Evolutionary conservation across 371 early-diverging fungal species (phyloP).

Genomic region (Rhizopus microsporus): DNA sequence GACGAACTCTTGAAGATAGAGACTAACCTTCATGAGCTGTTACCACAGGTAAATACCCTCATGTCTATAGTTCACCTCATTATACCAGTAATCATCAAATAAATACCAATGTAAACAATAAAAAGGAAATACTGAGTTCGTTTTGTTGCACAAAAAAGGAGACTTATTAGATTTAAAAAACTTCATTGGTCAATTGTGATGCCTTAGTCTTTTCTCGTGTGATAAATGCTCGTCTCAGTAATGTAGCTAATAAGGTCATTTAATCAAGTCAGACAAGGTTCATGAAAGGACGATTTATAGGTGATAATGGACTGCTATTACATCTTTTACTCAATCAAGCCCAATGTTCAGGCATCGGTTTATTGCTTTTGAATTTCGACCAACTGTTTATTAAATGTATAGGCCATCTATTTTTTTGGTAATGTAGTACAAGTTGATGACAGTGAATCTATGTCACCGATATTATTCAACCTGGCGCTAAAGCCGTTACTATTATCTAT

Average conservation of each 20-base stretch:
- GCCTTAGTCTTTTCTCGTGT: too few relatives aligned
- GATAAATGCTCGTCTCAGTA: too few relatives aligned
- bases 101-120: too few relatives aligned
- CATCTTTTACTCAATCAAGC: slow-evolving; percentile 4
- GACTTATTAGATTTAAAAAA: too few relatives aligned
- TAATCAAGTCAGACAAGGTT: slow-evolving; percentile 12
- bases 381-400: slow-evolving; percentile 2
- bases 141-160: too few relatives aligned
- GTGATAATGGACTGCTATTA: slow-evolving; percentile 6
- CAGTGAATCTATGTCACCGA: slow-evolving; percentile 9
- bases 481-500: slow-evolving; percentile 18
- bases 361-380: slow-evolving; percentile 1
- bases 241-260: background rate
- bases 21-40: too few relatives aligned
- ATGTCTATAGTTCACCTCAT: too few relatives aligned
- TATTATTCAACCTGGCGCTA: slow-evolving; percentile 21
- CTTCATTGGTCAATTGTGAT: too few relatives aligned
- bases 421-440: slow-evolving; percentile 6
- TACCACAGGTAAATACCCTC: too few relatives aligned
- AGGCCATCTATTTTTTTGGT: slow-evolving; percentile 8
- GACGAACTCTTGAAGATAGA: too few relatives aligned
- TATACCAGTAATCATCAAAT: too few relatives aligned
- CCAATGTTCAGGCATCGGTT: slow-evolving; percentile 4
- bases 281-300: slow-evolving; percentile 11
- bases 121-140: too few relatives aligned